These are phyloP conservation scores for Suhomyces kilbournensis DNA, from an alignment of 805 yeast species.

Conservation along the genomic window DNA sequence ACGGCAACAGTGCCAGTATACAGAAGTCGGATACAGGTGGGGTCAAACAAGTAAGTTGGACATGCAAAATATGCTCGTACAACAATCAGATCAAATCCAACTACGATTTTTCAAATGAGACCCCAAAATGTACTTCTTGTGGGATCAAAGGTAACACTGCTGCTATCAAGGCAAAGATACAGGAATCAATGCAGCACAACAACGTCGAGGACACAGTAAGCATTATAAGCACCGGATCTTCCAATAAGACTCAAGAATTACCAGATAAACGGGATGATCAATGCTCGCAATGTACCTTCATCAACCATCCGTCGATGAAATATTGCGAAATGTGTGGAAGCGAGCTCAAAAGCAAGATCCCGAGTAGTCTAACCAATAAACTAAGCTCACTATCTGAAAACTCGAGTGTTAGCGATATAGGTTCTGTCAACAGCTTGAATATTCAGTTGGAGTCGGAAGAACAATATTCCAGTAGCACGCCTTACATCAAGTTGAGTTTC, in stretches of 20 bases:
- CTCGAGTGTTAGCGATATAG: neutral
- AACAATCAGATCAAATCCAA: slow-evolving; percentile 42
- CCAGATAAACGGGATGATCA: slow-evolving; percentile 27
- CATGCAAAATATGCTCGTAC: slow-evolving; percentile 85
- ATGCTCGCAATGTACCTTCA: slow-evolving; percentile 68
- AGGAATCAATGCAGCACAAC: slow-evolving; percentile 9
- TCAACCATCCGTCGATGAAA: slow-evolving; percentile 74
- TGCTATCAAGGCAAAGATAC: slow-evolving; percentile 3
- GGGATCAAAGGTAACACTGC: slow-evolving; percentile 28
- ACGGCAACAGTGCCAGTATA: neutral
- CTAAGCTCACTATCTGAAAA: neutral
- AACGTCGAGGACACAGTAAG: neutral
- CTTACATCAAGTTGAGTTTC: slow-evolving; percentile 68
- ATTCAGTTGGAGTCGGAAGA: slow-evolving; percentile 31
- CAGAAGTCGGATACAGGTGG: neutral
- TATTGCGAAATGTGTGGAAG: slow-evolving; percentile 89
- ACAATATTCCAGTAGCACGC: slow-evolving; percentile 26
- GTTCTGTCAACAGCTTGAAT: neutral
- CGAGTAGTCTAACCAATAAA: neutral
- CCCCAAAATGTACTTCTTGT: slow-evolving; percentile 36
- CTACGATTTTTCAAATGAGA: slow-evolving; percentile 15
- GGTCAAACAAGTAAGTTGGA: slow-evolving; percentile 47
- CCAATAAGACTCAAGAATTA: neutral
- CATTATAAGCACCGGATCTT: neutral
- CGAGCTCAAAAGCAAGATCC: slow-evolving; percentile 15